Evolutionary conservation across 2,329 filamentous ascomycete genomes (phyloP), one percentile per base, ranked within the genome.

Genomic region (Hymenoscyphus fructigenus): DNA sequence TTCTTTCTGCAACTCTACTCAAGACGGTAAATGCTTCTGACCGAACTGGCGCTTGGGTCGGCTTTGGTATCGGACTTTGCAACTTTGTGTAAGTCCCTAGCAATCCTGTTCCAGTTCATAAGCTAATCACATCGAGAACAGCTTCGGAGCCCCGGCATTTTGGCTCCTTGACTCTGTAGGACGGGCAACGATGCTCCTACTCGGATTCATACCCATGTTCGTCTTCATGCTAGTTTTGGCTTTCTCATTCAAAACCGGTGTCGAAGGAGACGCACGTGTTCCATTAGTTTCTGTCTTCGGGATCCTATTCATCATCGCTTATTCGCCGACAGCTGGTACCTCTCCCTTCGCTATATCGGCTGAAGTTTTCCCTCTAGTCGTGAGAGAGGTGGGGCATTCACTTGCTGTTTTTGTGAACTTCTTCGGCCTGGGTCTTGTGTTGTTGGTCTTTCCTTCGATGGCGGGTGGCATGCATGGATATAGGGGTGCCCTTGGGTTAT

Each of bases 141-240:
- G 58, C 10, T 60, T 60, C 26, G 58, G 58, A 15, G 6, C 20
- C 6, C 58, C 58, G 29, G 36, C 58, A n/a, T 60, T 60, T 20
- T 50, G 34, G 20, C 58, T 60, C 5, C 34, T 60, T 1, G 58
- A 60, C 38, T 47, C 20, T 12, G 34, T 60, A 2, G 38, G 58
- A 23, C 58, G 58, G 6, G 34, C 38, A 15, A 60, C 20, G 15
- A 50, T 60, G 58, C 38, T 60, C 14, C 36, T 60, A 5, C 17
- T n/a, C 23, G 58, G 58, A 36, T 60, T 60, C 28, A n/a, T 60
- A 28, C 58, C 38, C 23, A 60, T 60, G 58, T 60, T 44, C 17
- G 20, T 50, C n/a, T 50, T 60, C 17, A 60, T 60, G 58, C 41
- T 60, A 6, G 38, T 38, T 10, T 20, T 60, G 5, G 28, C 58